A percentile compares a stretch with the other conserved stretches of the same genome.
Evolutionary conservation across 2,329 filamentous ascomycete species (phyloP).

Genomic region (Phyllosticta citrichinensis): DNA sequence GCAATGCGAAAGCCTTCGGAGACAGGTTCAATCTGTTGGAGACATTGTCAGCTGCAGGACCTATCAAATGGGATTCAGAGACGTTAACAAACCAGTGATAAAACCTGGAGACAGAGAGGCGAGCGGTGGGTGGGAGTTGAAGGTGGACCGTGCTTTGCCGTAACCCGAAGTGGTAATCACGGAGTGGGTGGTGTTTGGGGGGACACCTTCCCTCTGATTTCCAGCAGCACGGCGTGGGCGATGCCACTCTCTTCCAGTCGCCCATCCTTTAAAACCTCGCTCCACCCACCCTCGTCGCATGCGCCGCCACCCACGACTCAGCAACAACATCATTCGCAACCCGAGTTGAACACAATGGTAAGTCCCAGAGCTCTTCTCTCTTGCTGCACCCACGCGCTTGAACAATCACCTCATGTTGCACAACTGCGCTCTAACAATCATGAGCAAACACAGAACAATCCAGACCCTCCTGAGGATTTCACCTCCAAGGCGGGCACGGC

Average conservation of each 20-base stretch:
- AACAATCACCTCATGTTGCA: neutral
- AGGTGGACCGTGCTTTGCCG: too few species aligned
- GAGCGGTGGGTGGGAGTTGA: too few species aligned
- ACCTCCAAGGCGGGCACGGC: neutral
- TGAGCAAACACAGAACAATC: neutral
- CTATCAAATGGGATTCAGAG: too few species aligned
- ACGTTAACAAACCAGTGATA: too few species aligned
- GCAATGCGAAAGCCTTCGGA: too few species aligned
- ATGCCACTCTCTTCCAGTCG: too few species aligned
- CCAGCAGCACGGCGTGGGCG: neutral
- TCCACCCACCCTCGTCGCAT: neutral
- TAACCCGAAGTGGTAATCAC: too few species aligned
- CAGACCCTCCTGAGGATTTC: neutral
- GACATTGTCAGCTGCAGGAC: too few species aligned
- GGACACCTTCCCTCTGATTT: neutral
- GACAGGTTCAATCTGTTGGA: too few species aligned
- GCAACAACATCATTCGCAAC: neutral
- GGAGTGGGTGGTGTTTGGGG: neutral
- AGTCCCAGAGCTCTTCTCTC: neutral
- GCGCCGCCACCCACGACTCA: neutral
- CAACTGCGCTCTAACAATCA: neutral
- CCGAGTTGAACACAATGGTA: neutral
- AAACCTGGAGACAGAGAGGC: too few species aligned
- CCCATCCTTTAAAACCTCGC: neutral
- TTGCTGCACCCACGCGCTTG: neutral